These are phyloP conservation scores for Cryptosporidium muris DNA, from an alignment of 169 alveolate species.

Conservation along the genomic window DNA sequence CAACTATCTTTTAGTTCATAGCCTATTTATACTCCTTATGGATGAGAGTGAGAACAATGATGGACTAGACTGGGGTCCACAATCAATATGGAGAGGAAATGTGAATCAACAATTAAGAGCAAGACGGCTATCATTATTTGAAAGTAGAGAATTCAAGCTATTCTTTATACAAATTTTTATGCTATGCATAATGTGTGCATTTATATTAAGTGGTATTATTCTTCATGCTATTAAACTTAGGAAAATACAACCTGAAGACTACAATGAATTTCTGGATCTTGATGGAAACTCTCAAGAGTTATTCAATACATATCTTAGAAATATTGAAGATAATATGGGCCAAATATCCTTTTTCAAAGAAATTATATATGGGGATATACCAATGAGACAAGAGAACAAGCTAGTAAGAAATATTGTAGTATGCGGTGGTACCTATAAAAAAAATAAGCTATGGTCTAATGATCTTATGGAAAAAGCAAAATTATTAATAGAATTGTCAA, in stretches of 20 bases:
- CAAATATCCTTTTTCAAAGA: slow-evolving; percentile 56
- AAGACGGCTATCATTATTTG: not conserved
- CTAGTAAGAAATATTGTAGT: slow-evolving; percentile 19
- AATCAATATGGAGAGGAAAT: slow-evolving; percentile 7
- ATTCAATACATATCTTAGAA: not conserved
- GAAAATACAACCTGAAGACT: slow-evolving; percentile 47
- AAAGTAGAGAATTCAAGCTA: not conserved
- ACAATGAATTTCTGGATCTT: slow-evolving; percentile 6
- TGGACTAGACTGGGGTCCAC: too few species aligned
- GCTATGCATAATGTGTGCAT: slow-evolving; percentile 43
- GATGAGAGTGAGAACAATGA: too few species aligned
- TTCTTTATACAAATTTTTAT: slow-evolving; percentile 37
- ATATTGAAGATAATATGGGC: slow-evolving; percentile 24
- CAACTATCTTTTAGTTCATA: too few species aligned
- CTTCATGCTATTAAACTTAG: slow-evolving; percentile 48
- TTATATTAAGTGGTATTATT: slow-evolving; percentile 40
- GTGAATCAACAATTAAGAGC: not conserved
- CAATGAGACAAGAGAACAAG: not conserved
- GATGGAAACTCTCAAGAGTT: not conserved
- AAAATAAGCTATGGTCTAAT: slow-evolving; percentile 45
- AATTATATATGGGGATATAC: not conserved
- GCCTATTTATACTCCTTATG: too few species aligned
- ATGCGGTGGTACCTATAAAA: slow-evolving; percentile 60
- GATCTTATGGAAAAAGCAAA: not conserved
- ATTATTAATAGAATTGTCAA: not conserved